Evolutionary conservation across 129 eudicot species (phyloP), one percentile per base, ranked within the genome.

Genomic region (Smallanthus sonchifolius): DNA sequence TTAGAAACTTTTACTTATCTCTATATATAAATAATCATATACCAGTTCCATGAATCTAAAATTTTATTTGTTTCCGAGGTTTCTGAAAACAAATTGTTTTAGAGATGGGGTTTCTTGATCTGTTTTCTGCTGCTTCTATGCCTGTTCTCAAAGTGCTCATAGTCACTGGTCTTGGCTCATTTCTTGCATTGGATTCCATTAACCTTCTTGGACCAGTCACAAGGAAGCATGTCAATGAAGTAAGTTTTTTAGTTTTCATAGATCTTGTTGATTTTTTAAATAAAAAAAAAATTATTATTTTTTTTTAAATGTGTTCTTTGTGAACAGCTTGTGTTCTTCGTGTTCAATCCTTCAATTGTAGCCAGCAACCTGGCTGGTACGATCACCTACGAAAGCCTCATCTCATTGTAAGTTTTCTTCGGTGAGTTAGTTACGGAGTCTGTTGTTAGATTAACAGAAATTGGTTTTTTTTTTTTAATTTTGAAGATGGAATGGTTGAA

Each of bases 61-160:
- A 1, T 24, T 5, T n/a, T 24, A 51, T 51, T 51, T 51, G 24
- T 51, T 6, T 6, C n/a, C 47, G 6, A 8, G 6, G 6, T 24
- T 19, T 68, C 24, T 44, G 8, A 32, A 54, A 57, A 49, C 10
- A 40, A 28, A 15, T 55, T 57, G 61, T 17, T 66, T 57, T 15
- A 57, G 1, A 70, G 62, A 81, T 81, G 85, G 85, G 81, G 60
- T 64, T 81, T 70, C 1, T 76, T 6, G 87, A 88, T 42, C 76
- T 88, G 77, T 83, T 88, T 65, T 32, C 73, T 34, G 80, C 85
- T 65, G 91, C 95, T 64, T 71, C 84, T 73, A 84, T 82, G 83
- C 91, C 95, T 14, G 88, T 88, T 17, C 62, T 83, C 19, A 83
- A 88, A 71, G 84, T 84, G 7, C 71, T 88, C 14, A 30, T 83